Base-by-base conservation (phyloP, 2,329 filamentous ascomycete species). In the Nemania abortiva region DNA sequence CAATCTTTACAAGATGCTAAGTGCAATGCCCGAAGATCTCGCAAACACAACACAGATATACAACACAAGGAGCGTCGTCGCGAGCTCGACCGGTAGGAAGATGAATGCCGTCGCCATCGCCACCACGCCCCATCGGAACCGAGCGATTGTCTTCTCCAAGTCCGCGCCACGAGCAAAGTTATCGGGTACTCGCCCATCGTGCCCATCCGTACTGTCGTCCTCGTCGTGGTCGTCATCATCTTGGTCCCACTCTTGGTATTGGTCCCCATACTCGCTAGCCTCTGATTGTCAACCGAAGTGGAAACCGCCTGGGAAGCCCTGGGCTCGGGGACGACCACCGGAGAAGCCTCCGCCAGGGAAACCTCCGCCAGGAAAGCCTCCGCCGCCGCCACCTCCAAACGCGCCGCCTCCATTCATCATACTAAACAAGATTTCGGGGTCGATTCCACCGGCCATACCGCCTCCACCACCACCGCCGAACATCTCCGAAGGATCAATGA, bases 401-500 rank as follows among this genome's bases (percentile, higher is more conserved):
- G 85, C 85, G 27, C 84, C 88, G 71, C 88, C 88, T 73, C 71
- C 86, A 67, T 91, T 91, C 90, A 94, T 94, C 91, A 94, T 94
- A 82, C 91, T 93, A 83, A 94, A 94, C 29, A 95, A 83, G 73
- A 94, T 90, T 80, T 93, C 91, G 22, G 91, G 91, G 77, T 93
- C 90, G 78, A 95, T 93, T 76, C 88, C 90, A 52, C 89, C 88
- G 9, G 62, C 80, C 83, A 78, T 78, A 63, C 81, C 81, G 27
- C 85, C 84, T 78, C 85, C 86, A 39, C 85, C 86, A 42, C 84
- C 85, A 65, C 87, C 87, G 56, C 89, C 89, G 75, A 95, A 96
- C 89, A 95, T 95, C 77, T 98, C 95, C 60, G 90, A 87, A 3
- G 93, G 92, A 78, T 98, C 95, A 66, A 96, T 87, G 34, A 98